Evolutionary conservation across 2,329 filamentous ascomycete species (phyloP).

Genomic region (Epichloe sylvatica): DNA sequence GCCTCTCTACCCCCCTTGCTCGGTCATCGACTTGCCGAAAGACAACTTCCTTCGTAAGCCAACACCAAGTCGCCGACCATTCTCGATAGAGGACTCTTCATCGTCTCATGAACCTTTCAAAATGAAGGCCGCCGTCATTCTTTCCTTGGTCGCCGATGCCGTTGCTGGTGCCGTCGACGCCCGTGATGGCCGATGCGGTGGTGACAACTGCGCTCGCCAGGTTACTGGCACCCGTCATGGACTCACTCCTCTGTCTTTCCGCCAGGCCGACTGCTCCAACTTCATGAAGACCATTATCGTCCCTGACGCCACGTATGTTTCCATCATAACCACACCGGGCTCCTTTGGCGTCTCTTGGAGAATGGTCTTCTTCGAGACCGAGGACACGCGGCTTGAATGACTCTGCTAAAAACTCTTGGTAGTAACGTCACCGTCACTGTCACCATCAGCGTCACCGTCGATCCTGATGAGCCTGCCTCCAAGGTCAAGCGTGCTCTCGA

Average conservation of each 20-base stretch:
- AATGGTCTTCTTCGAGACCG: background rate
- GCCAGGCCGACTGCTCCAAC: slow-evolving; percentile 27
- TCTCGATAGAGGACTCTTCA: background rate
- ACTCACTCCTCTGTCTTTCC: slow-evolving; percentile 19
- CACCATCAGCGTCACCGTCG: slow-evolving; percentile 26
- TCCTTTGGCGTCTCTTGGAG: background rate
- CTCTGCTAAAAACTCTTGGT: background rate
- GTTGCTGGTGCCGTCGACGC: slow-evolving; percentile 22
- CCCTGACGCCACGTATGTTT: slow-evolving; percentile 25
- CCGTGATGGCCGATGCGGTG: slow-evolving; percentile 21
- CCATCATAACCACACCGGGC: background rate
- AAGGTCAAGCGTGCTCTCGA: slow-evolving; percentile 16
- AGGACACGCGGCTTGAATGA: background rate
- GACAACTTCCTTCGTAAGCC: background rate
- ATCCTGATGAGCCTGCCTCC: slow-evolving; percentile 15
- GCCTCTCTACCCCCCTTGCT: background rate
- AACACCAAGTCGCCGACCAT: slow-evolving; percentile 1
- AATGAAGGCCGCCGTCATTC: slow-evolving; percentile 28
- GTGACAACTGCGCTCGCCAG: slow-evolving; percentile 34
- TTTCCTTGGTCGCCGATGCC: slow-evolving; percentile 24
- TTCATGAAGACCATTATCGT: slow-evolving; percentile 27
- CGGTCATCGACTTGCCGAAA: background rate
- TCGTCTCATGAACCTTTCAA: slow-evolving; percentile 11
- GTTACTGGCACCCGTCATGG: slow-evolving; percentile 29
- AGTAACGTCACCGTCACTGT: slow-evolving; percentile 25